A percentile compares a stretch with the other conserved stretches of the same genome.
phyloP scores from a whole-genome alignment of 2,329 filamentous ascomycete genomes.

The Aspergillus sp. region DNA sequence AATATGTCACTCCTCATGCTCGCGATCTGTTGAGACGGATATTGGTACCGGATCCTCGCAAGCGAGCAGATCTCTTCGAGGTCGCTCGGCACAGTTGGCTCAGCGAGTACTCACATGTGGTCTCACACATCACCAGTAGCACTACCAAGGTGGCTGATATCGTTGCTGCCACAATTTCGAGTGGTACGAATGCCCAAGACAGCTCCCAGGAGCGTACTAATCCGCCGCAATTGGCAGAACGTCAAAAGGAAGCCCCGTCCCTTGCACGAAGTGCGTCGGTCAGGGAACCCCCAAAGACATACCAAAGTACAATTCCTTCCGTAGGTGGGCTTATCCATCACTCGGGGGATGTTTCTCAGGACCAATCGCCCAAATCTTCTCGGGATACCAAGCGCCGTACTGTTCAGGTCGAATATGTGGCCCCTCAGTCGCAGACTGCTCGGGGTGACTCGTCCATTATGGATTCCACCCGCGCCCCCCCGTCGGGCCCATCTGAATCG shows the following conservation, averaged over 20 bases:
- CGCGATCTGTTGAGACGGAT: constrained; percentile 89
- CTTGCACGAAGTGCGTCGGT: constrained; percentile 89
- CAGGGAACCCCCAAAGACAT: constrained; percentile 73
- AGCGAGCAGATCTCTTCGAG: constrained; percentile 93
- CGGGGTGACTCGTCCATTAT: constrained; percentile 54
- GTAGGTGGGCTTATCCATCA: constrained; percentile 66
- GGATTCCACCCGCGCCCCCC: constrained; percentile 10
- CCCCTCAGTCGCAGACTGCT: constrained; percentile 80
- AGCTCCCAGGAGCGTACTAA: constrained; percentile 3
- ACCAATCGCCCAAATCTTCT: constrained; percentile 61
- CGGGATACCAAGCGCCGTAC: constrained; percentile 90
- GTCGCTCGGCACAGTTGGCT: constrained; percentile 98
- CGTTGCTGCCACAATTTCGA: constrained; percentile 69
- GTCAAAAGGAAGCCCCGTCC: constrained; percentile 54
- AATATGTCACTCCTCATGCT: constrained; percentile 97
- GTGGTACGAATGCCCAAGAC: constrained; percentile 43
- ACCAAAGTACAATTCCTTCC: constrained; percentile 46
- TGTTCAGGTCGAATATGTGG: constrained; percentile 96
- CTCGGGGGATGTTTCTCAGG: constrained; percentile 69
- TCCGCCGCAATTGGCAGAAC: constrained; percentile 36
- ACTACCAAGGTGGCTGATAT: constrained; percentile 86
- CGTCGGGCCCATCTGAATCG: constrained; percentile 18
- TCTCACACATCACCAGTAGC: constrained; percentile 94
- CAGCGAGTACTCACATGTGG: constrained; percentile 93
- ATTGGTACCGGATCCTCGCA: constrained; percentile 89